Evolutionary conservation across 371 early-diverging fungal genomes (phyloP).

Genomic region (Chytridium lagenaria): DNA sequence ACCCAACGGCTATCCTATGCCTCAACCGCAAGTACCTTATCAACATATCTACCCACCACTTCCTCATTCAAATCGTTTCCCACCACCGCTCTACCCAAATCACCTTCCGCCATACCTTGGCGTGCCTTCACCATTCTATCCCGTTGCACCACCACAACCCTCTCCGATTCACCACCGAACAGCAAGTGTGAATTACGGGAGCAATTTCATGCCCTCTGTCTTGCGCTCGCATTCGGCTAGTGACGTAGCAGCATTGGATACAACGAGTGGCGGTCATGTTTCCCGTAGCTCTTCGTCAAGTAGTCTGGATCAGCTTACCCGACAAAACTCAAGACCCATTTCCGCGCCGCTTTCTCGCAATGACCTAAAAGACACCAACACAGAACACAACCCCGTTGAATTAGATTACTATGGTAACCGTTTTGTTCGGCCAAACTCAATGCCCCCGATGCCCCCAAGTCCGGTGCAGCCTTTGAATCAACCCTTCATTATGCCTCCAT

Average conservation of each 20-base stretch:
- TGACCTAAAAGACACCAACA: not conserved
- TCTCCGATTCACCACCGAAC: constrained; percentile 9
- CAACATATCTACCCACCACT: constrained; percentile 2
- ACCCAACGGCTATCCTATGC: not conserved
- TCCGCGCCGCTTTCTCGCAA: not conserved
- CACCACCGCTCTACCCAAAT: not conserved
- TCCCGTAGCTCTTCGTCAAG: constrained; percentile 11
- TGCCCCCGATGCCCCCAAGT: not conserved
- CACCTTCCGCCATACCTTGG: constrained; percentile 2
- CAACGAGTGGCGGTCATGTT: not conserved
- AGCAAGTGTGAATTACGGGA: not conserved
- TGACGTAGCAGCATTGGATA: not conserved
- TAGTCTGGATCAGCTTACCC: not conserved
- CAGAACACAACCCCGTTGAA: not conserved
- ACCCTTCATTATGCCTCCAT: constrained; percentile 6
- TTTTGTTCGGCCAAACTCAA: not conserved
- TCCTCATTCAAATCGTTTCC: not conserved
- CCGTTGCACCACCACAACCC: constrained; percentile 14
- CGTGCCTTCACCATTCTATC: constrained; percentile 3
- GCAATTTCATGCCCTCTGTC: constrained; percentile 1
- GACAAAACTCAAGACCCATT: not conserved
- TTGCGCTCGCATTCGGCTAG: constrained; percentile 5
- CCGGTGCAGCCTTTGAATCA: not conserved
- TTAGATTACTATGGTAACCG: not conserved
- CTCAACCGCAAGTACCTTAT: not conserved